Base-by-base conservation (phyloP, 2,329 filamentous ascomycete genomes). In the Spiromastix sp. region DNA sequence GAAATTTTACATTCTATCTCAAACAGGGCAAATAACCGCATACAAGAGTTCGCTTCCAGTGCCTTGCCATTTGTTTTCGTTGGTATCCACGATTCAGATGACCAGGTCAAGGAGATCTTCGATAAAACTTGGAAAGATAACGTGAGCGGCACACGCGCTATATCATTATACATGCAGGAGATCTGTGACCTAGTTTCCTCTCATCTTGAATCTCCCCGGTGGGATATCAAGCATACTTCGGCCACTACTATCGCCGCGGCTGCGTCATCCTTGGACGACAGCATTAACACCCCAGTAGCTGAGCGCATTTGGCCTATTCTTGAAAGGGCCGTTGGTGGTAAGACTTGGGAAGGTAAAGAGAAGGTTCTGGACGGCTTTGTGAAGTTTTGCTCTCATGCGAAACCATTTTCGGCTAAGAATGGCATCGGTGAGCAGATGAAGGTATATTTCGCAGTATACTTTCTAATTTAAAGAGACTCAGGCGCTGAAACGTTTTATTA, bases 311-410 rank as follows among this genome's bases (percentile, higher is more conserved):
- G 89, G 89, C 84, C 84, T 0, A 73, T 80, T 2, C 68, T 94
- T 31, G 85, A 95, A 44, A 85, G 81, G 50, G 77, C 84, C 1
- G 62, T 96, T 26, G 74, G 77, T 2, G 77, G 93, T 9, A 96
- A 95, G 68, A 94, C 87, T 1, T 98, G 94, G 69, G 72, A 81
- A 1, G 85, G 85, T 15, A 98, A 98, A 55, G 86, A 95, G 59
- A 78, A 77, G 46, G 74, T 98, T 20, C 67, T 96, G 2, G 71
- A 77, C 28, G 79, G 83, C 4, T 85, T 91, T 56, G 80, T 85
- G 3, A 72, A 77, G 39, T 91, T 96, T 48, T 77, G 82, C 1
- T 70, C 75, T 48, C 75, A 78, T 42, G 74, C 73, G 0, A 71
- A 70, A 44, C 57, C 57, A 5, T 63, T 84, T 19, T 76, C 71